Evolutionary conservation across 768 basidiomycete species (phyloP).

Genomic region (Xerocomellus amylosporus): DNA sequence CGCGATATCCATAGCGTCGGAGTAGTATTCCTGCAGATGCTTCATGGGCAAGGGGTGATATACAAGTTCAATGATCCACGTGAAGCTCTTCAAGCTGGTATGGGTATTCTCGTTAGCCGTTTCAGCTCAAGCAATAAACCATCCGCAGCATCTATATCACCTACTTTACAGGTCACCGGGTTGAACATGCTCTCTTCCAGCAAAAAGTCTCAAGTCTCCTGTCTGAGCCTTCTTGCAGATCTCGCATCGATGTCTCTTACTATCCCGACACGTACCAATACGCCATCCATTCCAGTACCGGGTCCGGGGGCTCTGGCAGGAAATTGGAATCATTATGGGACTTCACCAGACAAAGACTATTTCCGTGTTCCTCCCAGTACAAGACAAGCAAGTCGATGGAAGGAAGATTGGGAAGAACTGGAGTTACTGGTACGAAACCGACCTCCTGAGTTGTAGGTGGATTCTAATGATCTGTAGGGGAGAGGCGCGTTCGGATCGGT

Average conservation of each 20-base stretch:
- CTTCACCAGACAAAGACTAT: constrained; percentile 69
- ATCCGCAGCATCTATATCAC: constrained; percentile 51
- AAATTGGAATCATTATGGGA: constrained; percentile 31
- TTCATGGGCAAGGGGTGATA: constrained; percentile 71
- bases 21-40: constrained; percentile 79
- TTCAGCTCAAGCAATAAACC: not conserved
- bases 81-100: constrained; percentile 57
- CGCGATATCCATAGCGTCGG: constrained; percentile 84
- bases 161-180: constrained; percentile 48
- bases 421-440: constrained; percentile 61
- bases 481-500: constrained; percentile 93
- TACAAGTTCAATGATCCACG: constrained; percentile 52
- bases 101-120: constrained; percentile 3
- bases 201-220: constrained; percentile 57
- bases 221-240: constrained; percentile 55
- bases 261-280: constrained; percentile 12
- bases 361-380: constrained; percentile 40
- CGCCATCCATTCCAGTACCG: constrained; percentile 20
- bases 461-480: constrained; percentile 46
- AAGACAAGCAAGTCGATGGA: constrained; percentile 74
- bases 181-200: constrained; percentile 57
- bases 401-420: constrained; percentile 92
- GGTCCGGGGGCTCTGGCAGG: constrained; percentile 51
- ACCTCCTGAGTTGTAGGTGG: not conserved
- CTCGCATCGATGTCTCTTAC: constrained; percentile 44